Base-by-base conservation (phyloP, 2,329 filamentous ascomycete genomes). In the Claviceps purpurea region DNA sequence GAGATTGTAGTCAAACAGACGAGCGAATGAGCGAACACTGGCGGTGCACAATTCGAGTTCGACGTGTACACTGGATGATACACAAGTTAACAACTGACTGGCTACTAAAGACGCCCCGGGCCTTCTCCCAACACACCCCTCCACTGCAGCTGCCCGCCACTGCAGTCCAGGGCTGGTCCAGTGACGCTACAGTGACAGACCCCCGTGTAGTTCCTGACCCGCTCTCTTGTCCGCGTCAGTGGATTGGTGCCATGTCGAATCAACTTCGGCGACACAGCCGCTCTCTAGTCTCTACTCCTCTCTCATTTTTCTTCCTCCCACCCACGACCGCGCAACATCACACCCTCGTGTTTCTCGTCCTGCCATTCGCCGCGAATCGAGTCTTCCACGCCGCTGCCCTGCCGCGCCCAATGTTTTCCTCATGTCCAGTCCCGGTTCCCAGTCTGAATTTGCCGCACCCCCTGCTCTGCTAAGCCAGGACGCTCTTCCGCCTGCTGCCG, bases 391-490 rank as follows among this genome's bases (percentile, higher is more conserved):
- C 56, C 52, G 56, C 56, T 56, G 57, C 58, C 51, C 58, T 60
- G 57, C 58, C 57, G 57, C 65, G 70, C 71, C 73, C 72, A 68
- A 79, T 79, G 76, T 74, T 69, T 67, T 68, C 70, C 75, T 73
- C 76, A 79, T 79, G 76, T 79, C 75, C 69, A 74, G 66, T 64
- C 68, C 70, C 70, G 68, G 68, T 65, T 65, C 64, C 65, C 65
- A 69, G 64, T 66, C 67, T 68, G 73, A 76, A 75, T 74, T 77
- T 78, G 74, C 73, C 74, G 72, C 75, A 75, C 63, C 62, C 64
- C 65, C 71, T 65, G 68, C 66, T 64, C 63, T 65, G 63, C 64
- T 75, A 68, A 74, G 65, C 65, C 63, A 40, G 42, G 51, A 50
- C 47, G 6, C 48, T 42, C 18, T 44, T 45, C 20, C 37, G 40